Base-by-base conservation (phyloP, 306 rosid species). In the Vigna hirtella region DNA sequence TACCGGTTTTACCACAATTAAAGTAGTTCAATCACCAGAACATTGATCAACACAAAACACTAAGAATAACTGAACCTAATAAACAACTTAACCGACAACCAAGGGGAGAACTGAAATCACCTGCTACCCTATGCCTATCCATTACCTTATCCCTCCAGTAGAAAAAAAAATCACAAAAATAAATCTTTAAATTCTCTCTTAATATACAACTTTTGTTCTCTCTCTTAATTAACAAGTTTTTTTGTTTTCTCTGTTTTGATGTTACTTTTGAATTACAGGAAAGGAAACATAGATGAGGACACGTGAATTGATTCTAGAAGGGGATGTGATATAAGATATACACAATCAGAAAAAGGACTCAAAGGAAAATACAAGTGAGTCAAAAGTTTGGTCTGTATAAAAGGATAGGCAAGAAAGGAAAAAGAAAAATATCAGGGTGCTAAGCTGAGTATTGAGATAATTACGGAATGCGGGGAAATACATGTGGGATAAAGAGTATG, bases 11-110 rank as follows among this genome's bases (percentile, higher is more conserved):
- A 49, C 18, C 53, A 49, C 5, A 2, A 14, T 4, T 49, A 49
- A 4, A 15, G 2, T 8, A 14, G n/a, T 49, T 49, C 18, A 48
- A 49, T 15, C 18, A 49, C 7, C 6, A 49, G n/a, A 36, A 62
- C 26, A 76, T 28, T 67, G 51, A 16, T 66, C 62, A 45, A 55
- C 45, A 57, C 51, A 66, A 66, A 71, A 61, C 30, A 73, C 66
- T 34, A 52, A 24, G 5, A 70, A 83, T 48, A 63, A 51, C 52
- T 17, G 8, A 58, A 16, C 32, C 16, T 51, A 63, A 61, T 10
- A 50, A 5, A 18, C 6, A 30, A 30, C 53, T 48, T 43, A 38
- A 17, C 7, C 45, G 15, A 57, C 10, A 36, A 67, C 49, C 24
- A 16, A 63, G 49, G 69, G 48, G 26, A 64, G 7, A 9, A 61